Conservation (phyloP, 768 basidiomycete species). For the Kwoniella heveanensis region DNA sequence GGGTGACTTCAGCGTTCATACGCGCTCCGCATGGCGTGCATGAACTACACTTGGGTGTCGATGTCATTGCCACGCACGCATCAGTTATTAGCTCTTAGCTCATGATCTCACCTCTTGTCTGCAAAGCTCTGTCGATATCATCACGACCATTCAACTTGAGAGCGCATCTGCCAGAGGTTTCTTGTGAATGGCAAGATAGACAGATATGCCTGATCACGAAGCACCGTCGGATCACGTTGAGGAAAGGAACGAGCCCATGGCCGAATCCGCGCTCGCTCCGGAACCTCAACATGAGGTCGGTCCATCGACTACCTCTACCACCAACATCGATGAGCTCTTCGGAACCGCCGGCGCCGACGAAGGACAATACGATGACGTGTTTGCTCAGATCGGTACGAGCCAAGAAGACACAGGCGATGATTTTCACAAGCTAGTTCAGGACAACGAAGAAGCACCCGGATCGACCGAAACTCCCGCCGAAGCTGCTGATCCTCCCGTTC, state of each 20-base stretch:
- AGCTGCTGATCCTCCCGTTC: too few relatives aligned
- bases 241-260: not conserved
- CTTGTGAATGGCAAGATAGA: not conserved
- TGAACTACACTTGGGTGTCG: too few relatives aligned
- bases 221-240: not conserved
- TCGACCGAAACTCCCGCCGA: not conserved
- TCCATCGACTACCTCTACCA: constrained; percentile 1
- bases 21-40: too few relatives aligned
- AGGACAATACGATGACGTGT: constrained; percentile 10
- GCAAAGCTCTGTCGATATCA: not conserved
- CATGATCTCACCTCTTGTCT: not conserved
- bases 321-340: constrained; percentile 17
- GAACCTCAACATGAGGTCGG: not conserved
- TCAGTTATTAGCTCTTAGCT: too few relatives aligned
- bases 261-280: not conserved
- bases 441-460: not conserved
- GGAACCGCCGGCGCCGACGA: constrained; percentile 1
- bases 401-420: constrained; percentile 2
- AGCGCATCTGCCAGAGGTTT: not conserved
- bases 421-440: constrained; percentile 3
- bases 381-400: constrained; percentile 16
- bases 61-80: too few relatives aligned
- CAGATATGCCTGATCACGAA: not conserved
- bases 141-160: not conserved
- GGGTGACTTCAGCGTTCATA: too few relatives aligned